Percentiles rank a stretch among this genome's conserved stretches.
phyloP scores from a whole-genome alignment of 2,329 filamentous ascomycete species.

The Dendryphion nanum region DNA sequence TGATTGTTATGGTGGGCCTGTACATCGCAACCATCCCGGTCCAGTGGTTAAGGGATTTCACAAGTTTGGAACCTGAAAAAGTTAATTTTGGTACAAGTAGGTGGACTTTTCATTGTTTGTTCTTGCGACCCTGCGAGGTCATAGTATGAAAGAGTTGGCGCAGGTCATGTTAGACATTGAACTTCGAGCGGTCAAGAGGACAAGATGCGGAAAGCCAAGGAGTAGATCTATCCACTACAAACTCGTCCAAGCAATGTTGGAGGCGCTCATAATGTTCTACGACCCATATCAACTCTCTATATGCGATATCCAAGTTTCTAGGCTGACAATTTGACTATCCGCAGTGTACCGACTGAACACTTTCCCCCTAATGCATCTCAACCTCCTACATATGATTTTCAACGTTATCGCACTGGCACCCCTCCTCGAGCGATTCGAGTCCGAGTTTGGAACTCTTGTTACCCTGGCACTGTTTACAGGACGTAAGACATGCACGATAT shows the following conservation, averaged over 20 bases:
- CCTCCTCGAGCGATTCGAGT: conserved; percentile 90
- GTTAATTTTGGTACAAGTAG: conserved; percentile 69
- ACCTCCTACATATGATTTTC: conserved; percentile 75
- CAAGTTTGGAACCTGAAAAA: conserved; percentile 73
- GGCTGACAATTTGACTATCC: not conserved
- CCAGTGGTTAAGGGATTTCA: conserved; percentile 75
- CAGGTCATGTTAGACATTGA: not conserved
- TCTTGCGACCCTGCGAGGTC: not conserved
- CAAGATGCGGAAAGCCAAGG: not conserved
- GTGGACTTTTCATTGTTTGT: conserved; percentile 31
- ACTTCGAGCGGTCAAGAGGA: not conserved
- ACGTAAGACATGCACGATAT: conserved; percentile 59
- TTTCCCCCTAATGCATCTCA: conserved; percentile 81
- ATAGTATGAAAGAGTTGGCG: not conserved
- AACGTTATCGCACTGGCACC: conserved; percentile 80
- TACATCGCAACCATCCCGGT: conserved; percentile 70
- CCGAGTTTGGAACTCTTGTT: conserved; percentile 85
- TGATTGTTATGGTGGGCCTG: conserved; percentile 64
- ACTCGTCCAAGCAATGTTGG: no score
- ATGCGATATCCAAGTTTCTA: no score
- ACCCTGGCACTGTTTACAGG: conserved; percentile 87
- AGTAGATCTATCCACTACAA: no score
- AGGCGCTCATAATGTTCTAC: no score
- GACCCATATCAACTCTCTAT: no score
- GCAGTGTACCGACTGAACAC: conserved; percentile 91